A percentile compares a stretch with the other conserved stretches of the same genome.
These are phyloP conservation scores for Parmelia sp. DNA, from an alignment of 495 filamentous ascomycete genomes.

Conservation along the genomic window DNA sequence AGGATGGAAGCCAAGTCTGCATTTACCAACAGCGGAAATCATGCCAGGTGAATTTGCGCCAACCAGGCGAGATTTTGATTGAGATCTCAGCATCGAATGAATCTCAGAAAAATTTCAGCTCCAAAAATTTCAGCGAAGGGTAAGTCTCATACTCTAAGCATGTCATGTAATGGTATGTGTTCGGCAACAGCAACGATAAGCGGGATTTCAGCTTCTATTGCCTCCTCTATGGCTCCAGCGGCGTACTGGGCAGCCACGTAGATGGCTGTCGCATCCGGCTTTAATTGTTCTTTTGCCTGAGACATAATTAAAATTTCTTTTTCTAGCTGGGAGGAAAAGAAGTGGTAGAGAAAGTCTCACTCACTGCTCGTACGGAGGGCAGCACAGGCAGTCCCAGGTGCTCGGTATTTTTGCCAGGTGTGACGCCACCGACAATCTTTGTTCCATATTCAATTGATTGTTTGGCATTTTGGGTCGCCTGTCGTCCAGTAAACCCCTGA, in stretches of 20 bases:
- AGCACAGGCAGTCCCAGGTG: conserved; percentile 78
- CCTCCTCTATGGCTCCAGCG: conserved; percentile 73
- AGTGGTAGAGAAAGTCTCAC: conserved; percentile 21
- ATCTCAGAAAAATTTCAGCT: conserved; percentile 44
- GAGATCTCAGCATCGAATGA: conserved; percentile 69
- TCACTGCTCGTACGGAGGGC: conserved; percentile 59
- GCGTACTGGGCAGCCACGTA: conserved; percentile 80
- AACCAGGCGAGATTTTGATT: conserved; percentile 73
- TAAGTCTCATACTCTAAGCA: conserved; percentile 56
- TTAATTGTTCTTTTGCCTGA: conserved; percentile 66
- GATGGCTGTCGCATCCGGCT: conserved; percentile 78
- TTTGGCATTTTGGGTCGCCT: conserved; percentile 60
- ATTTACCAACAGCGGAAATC: conserved; percentile 73
- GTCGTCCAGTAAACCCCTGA: conserved; percentile 77
- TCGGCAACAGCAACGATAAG: conserved; percentile 86
- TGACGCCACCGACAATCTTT: conserved; percentile 81
- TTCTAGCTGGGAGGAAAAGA: not conserved
- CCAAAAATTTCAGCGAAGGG: not conserved
- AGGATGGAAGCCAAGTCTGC: conserved; percentile 84
- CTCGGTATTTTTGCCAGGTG: conserved; percentile 66
- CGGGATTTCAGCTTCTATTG: conserved; percentile 81
- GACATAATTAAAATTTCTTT: conserved; percentile 11
- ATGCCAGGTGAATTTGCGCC: conserved; percentile 87
- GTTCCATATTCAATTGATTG: conserved; percentile 83
- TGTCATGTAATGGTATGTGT: conserved; percentile 83